Base-by-base conservation (phyloP, 345 rosid genomes). In the Eucalyptus fibrosa region DNA sequence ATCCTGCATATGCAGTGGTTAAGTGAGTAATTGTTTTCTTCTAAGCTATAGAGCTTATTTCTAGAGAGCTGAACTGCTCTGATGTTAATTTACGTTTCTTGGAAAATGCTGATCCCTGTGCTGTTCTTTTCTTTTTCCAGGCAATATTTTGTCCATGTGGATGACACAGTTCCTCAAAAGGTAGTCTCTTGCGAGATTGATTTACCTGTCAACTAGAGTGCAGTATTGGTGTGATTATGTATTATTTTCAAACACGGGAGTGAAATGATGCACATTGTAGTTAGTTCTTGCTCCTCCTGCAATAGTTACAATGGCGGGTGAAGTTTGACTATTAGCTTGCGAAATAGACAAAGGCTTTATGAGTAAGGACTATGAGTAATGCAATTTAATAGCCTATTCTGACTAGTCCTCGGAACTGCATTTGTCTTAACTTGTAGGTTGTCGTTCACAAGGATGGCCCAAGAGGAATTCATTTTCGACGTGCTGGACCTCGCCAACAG, bases 401-500 rank as follows among this genome's bases (percentile, higher is more conserved):
- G 83, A 77, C 83, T 21, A 77, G 83, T 77, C 83, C 47, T 77
- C 2, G 47, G 83, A 40, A 77, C 83, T 77, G 45, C 45, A 49
- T 89, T 69, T 60, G 16, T 59, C 4, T 72, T 42, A 10, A 88
- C 34, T 87, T 50, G 49, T 86, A 97, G 99, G 88, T 97, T 91
- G 98, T 96, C 91, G 98, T 96, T 90, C 98, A 96, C 81, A 95
- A 94, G 93, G 94, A 93, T 88, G 88, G 93, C 90, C 97, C 97
- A 44, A 94, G 98, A 94, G 98, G 99, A 87, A 93, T 87, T 62
- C 98, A 97, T 90, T 97, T 97, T 89, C 92, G 99, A 87, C 97
- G 98, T 88, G 99, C 98, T 67, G 99, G 98, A 90, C 98, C 99
- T 44, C 97, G 98, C 8, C 98, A 96, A 89, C 95, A 93, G 95